Evolutionary conservation across 805 yeast species (phyloP).

Genomic region (Nakazawaea laoshanensis): DNA sequence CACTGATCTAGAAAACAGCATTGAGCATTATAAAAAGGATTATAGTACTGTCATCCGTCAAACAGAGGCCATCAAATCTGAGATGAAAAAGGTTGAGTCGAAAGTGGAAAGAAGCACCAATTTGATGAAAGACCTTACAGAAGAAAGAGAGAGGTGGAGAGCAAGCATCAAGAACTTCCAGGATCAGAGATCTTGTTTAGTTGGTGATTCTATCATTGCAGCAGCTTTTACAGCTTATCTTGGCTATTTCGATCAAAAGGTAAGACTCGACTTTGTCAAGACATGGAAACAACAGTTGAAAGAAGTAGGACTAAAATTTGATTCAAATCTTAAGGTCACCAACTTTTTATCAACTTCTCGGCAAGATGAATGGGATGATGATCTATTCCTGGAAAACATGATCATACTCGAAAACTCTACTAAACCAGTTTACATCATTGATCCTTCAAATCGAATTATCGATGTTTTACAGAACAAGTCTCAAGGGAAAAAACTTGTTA

Average conservation of each 20-base stretch:
- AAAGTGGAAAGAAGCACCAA: constrained; percentile 56
- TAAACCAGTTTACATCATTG: constrained; percentile 55
- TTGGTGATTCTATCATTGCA: constrained; percentile 59
- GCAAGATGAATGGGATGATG: constrained; percentile 48
- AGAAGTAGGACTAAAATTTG: constrained; percentile 28
- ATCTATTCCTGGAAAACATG: constrained; percentile 55
- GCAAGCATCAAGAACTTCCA: constrained; percentile 43
- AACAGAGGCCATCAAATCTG: constrained; percentile 63
- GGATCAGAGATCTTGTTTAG: constrained; percentile 31
- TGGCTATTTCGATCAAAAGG: constrained; percentile 47
- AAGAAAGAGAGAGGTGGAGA: constrained; percentile 75
- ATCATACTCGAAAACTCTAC: constrained; percentile 33
- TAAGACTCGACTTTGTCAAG: constrained; percentile 27
- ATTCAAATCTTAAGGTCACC: constrained; percentile 23
- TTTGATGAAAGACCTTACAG: constrained; percentile 53
- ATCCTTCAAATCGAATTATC: constrained; percentile 50
- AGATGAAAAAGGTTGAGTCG: constrained; percentile 52
- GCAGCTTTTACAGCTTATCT: constrained; percentile 55
- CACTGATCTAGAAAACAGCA: constrained; percentile 57
- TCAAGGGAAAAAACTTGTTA: constrained; percentile 29
- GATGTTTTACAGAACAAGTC: constrained; percentile 27
- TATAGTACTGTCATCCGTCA: constrained; percentile 76
- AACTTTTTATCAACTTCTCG: constrained; percentile 30
- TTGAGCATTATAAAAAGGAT: constrained; percentile 54
- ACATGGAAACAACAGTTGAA: constrained; percentile 29